Conservation (phyloP, 495 filamentous ascomycete species). For the Penicillium flavigenum region DNA sequence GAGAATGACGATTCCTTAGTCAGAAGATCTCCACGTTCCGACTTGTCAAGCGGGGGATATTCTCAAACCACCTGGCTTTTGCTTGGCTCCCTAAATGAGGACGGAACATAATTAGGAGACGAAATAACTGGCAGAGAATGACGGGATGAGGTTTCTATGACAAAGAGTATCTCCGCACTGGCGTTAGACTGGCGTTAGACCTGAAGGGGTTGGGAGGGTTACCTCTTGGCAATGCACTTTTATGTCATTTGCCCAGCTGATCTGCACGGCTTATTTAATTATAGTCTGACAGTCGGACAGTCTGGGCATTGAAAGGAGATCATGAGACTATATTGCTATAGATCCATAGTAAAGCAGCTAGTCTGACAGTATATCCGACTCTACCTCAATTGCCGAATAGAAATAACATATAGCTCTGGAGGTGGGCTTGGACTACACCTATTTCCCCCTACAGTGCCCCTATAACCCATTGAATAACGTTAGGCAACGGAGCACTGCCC, state of each 20-base stretch:
- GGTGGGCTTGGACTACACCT: too few relatives aligned
- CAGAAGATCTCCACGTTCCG: background rate
- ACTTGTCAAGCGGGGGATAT: background rate
- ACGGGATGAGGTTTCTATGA: conserved; percentile 14
- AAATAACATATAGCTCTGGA: too few relatives aligned
- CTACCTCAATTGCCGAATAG: too few relatives aligned
- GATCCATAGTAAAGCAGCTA: too few relatives aligned
- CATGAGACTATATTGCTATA: too few relatives aligned
- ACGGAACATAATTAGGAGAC: background rate
- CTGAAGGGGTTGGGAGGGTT: background rate
- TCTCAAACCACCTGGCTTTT: background rate
- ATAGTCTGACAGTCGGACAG: background rate
- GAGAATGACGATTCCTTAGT: conserved; percentile 9
- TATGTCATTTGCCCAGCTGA: conserved; percentile 10
- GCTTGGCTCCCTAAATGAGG: background rate
- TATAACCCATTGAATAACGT: too few relatives aligned
- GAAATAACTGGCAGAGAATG: background rate
- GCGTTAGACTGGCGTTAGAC: conserved; percentile 3
- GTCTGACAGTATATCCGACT: too few relatives aligned
- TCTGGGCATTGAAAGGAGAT: background rate
- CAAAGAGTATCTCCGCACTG: conserved; percentile 13
- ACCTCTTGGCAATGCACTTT: conserved; percentile 11
- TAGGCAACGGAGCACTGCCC: too few relatives aligned
- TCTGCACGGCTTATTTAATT: conserved; percentile 3
- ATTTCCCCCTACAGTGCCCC: too few relatives aligned